Evolutionary conservation across 2,329 filamentous ascomycete genomes (phyloP).

Genomic region (Kalaharituber pfeilii): DNA sequence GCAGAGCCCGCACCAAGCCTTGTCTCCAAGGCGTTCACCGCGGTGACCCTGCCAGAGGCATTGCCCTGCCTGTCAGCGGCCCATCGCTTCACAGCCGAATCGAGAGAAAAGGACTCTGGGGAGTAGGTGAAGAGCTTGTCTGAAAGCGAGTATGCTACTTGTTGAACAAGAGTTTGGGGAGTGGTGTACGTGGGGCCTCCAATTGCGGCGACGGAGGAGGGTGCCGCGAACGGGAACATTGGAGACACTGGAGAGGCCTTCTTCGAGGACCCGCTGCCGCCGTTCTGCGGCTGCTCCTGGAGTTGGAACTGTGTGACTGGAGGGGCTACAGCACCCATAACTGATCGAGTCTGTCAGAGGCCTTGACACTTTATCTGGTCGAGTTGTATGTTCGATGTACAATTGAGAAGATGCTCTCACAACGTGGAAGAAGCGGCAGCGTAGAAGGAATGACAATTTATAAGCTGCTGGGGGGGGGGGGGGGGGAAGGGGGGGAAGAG

Average conservation of each 20-base stretch:
- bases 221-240: slow-evolving; percentile 20
- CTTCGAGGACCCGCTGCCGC: slow-evolving; percentile 4
- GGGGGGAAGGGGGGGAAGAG: too few species aligned
- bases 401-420: too few species aligned
- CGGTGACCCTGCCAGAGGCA: slow-evolving; percentile 53
- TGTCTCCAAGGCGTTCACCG: slow-evolving; percentile 67
- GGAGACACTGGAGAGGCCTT: slow-evolving; percentile 13
- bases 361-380: too few species aligned
- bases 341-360: too few species aligned
- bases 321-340: neutral
- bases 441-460: too few species aligned
- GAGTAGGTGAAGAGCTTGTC: slow-evolving; percentile 98
- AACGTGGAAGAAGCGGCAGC: too few species aligned
- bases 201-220: slow-evolving; percentile 32
- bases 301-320: slow-evolving; percentile 11
- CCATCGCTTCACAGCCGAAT: slow-evolving; percentile 69
- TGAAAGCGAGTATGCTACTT: slow-evolving; percentile 84
- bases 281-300: slow-evolving; percentile 6
- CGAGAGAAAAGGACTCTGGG: slow-evolving; percentile 79
- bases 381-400: too few species aligned
- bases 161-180: slow-evolving; percentile 82
- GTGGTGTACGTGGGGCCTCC: slow-evolving; percentile 83
- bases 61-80: slow-evolving; percentile 52
- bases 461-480: too few species aligned
- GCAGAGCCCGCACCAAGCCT: slow-evolving; percentile 76